Evolutionary conservation across 139 green algal species (phyloP).

Genomic region (Micromonas commoda): DNA sequence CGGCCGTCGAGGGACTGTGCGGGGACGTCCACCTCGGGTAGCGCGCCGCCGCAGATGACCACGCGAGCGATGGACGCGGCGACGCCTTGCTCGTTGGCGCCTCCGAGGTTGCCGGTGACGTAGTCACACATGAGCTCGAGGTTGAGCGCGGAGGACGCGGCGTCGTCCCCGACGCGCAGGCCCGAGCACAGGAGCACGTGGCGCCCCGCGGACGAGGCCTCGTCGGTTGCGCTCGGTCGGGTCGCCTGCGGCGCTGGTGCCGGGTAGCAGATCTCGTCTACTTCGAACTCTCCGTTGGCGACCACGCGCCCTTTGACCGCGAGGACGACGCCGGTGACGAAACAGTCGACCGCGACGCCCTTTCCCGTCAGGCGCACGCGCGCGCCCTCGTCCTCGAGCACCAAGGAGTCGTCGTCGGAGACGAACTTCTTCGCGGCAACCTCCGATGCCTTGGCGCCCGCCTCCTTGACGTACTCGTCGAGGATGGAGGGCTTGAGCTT

Average conservation of each 20-base stretch:
- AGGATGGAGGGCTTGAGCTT: conserved; percentile 89
- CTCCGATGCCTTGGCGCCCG: conserved; percentile 17
- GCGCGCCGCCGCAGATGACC: conserved; percentile 60
- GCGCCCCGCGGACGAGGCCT: not conserved
- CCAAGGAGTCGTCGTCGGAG: conserved; percentile 62
- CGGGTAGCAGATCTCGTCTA: conserved; percentile 27
- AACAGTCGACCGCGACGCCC: conserved; percentile 40
- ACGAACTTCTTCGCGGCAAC: conserved; percentile 48
- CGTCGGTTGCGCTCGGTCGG: not conserved
- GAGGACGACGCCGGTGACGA: conserved; percentile 78
- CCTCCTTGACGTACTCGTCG: conserved; percentile 86
- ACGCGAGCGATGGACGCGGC: conserved; percentile 50
- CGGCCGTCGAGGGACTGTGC: not conserved
- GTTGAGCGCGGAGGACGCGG: conserved; percentile 40
- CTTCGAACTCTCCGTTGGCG: conserved; percentile 35
- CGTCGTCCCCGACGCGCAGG: conserved; percentile 58
- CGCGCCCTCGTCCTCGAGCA: conserved; percentile 90
- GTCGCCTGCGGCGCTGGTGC: not conserved
- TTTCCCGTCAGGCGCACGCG: conserved; percentile 62
- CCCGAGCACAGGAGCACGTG: conserved; percentile 79
- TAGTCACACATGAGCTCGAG: conserved; percentile 71
- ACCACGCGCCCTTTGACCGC: conserved; percentile 59
- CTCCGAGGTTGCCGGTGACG: conserved; percentile 70
- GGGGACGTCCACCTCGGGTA: conserved; percentile 8
- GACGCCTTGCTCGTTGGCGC: conserved; percentile 40